Conservation (phyloP, 2,329 filamentous ascomycete species). For the Sphaerulina populicola region DNA sequence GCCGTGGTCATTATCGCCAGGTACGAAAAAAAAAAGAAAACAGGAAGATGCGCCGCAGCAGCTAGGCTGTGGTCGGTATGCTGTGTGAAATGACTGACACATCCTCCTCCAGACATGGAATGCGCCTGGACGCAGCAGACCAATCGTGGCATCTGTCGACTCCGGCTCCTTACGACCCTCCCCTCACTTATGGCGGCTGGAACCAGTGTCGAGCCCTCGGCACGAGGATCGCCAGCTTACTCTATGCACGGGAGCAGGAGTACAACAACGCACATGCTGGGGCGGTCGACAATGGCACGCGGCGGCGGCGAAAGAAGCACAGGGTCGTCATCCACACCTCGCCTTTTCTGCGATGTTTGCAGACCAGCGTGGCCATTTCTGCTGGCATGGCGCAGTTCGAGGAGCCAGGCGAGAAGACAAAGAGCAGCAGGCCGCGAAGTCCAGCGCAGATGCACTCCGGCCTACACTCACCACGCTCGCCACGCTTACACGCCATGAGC, state of each 20-base stretch:
- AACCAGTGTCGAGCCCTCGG: conserved; percentile 76
- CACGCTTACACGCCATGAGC: conserved; percentile 24
- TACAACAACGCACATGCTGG: conserved; percentile 25
- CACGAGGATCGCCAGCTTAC: conserved; percentile 68
- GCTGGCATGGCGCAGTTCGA: conserved; percentile 69
- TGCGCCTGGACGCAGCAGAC: conserved; percentile 87
- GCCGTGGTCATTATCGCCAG: conserved; percentile 45
- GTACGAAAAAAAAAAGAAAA: conserved; percentile 27
- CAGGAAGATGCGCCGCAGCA: conserved; percentile 8
- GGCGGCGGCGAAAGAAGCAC: conserved; percentile 50
- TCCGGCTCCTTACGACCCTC: conserved; percentile 88
- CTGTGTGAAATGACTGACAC: conserved; percentile 4
- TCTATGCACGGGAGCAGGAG: conserved; percentile 46
- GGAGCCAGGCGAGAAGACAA: conserved; percentile 29
- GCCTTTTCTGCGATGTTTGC: conserved; percentile 86
- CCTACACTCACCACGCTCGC: conserved; percentile 27
- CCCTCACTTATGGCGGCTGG: conserved; percentile 86
- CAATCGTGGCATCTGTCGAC: conserved; percentile 91
- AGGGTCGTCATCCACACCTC: conserved; percentile 83
- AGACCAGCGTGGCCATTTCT: conserved; percentile 81
- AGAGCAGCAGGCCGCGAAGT: conserved; percentile 23
- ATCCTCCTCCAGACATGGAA: conserved; percentile 60
- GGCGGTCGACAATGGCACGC: conserved; percentile 13
- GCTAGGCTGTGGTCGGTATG: conserved; percentile 1
- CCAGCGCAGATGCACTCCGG: conserved; percentile 27